phyloP scores from a whole-genome alignment of 306 rosid species.

The Begonia peltatifolia region DNA sequence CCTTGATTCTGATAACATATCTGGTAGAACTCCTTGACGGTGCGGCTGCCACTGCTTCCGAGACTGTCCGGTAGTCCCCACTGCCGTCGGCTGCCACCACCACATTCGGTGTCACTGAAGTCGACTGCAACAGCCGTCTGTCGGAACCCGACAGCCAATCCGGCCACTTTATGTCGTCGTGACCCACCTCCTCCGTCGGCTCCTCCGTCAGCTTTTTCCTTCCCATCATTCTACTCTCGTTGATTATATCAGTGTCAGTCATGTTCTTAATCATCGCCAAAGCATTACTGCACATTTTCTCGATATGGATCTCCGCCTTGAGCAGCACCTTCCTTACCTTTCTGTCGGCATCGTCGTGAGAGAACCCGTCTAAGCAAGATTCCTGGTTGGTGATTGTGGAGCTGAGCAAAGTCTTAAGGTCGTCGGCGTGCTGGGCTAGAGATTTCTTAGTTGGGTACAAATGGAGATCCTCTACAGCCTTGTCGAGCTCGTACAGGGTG shows the following conservation, averaged over 20 bases:
- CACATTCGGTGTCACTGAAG: slow-evolving; percentile 29
- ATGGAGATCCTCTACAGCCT: slow-evolving; percentile 23
- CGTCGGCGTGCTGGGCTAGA: slow-evolving; percentile 41
- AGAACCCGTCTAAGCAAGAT: slow-evolving; percentile 80
- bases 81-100: slow-evolving; percentile 83
- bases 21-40: slow-evolving; percentile 48
- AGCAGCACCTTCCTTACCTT: slow-evolving; percentile 23
- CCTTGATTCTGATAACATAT: slow-evolving; percentile 53
- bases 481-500: slow-evolving; percentile 46
- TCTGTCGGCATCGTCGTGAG: slow-evolving; percentile 38
- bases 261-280: slow-evolving; percentile 68
- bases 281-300: slow-evolving; percentile 59
- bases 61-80: slow-evolving; percentile 53
- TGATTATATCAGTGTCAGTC: slow-evolving; percentile 51
- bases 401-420: slow-evolving; percentile 56
- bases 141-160: slow-evolving; percentile 62
- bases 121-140: slow-evolving; percentile 44
- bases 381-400: slow-evolving; percentile 83
- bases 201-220: slow-evolving; percentile 23
- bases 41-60: slow-evolving; percentile 66
- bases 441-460: slow-evolving; percentile 36
- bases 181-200: slow-evolving; percentile 12
- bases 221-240: slow-evolving; percentile 4
- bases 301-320: slow-evolving; percentile 41
- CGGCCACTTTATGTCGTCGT: slow-evolving; percentile 37